Evolutionary conservation across 208 protist species (phyloP), one percentile per base, ranked within the genome.

Genomic region (Leishmania lainsoni): DNA sequence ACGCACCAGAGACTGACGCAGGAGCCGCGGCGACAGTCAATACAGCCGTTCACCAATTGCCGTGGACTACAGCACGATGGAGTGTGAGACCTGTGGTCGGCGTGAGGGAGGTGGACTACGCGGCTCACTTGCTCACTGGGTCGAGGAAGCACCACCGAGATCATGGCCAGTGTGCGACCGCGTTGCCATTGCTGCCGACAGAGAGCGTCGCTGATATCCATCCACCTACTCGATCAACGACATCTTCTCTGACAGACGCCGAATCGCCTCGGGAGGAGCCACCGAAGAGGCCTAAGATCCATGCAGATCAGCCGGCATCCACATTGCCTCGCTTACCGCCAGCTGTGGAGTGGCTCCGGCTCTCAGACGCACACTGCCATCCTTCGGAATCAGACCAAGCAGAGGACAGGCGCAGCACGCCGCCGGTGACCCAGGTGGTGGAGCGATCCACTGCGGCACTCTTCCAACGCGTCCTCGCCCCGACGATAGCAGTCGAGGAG

Each of bases 41-140:
- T 54, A 22, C 45, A n/a, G 70, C 48, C 26, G 45, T 22, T 22
- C 70, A 42, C 70, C 39, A 75, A 56, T 56, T 9, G 39, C 74
- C 74, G 42, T 54, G 48, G 74, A 29, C 54, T 35, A 61, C 74
- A 8, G 74, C 51, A 26, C 74, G 26, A 66, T 66, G 49, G 56
- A 54, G 74, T 66, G 54, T 77, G 54, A 52, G 74, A 32, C 51
- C 72, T 71, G 66, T 71, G 14, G 20, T 71, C 20, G 66, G 6
- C 20, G 14, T 48, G 39, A 39, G 20, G 3, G 66, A 71, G 66
- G 35, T 48, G 1, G 66, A 71, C 39, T 48, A 49, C 70, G 45
- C 48, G n/a, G 45, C n/a, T 39, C 22, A 39, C 48, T 20, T 4
- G 1, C 42, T 39, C 3, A 39, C 8, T 9, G 10, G 70, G 26